Evolutionary conservation across 148 eudicot genomes (phyloP).

Genomic region (Rheum nobile): DNA sequence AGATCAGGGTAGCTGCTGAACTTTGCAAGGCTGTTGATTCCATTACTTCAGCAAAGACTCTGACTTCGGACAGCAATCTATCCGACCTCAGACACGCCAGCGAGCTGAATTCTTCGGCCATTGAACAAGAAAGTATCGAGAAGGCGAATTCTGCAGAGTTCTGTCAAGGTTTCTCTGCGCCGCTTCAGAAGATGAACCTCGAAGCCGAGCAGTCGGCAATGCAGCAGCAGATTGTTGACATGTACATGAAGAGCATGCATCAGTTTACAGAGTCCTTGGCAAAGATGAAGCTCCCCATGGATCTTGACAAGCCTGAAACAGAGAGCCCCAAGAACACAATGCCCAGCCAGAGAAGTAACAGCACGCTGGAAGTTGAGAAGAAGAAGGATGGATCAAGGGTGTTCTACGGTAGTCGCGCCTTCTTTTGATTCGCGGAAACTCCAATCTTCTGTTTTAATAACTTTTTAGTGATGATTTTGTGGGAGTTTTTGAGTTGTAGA

Average conservation of each 20-base stretch:
- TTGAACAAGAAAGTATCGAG: conserved; percentile 11
- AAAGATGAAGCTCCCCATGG: conserved; percentile 81
- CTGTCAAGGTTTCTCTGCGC: conserved; percentile 21
- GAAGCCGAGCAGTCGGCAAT: conserved; percentile 58
- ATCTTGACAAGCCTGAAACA: conserved; percentile 25
- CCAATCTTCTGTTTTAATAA: not conserved
- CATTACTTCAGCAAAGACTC: not conserved
- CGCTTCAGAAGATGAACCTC: conserved; percentile 16
- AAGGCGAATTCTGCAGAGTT: conserved; percentile 6
- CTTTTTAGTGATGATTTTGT: not conserved
- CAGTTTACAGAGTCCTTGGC: conserved; percentile 70
- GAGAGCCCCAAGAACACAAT: conserved; percentile 14
- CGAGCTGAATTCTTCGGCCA: not conserved
- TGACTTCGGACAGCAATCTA: not conserved
- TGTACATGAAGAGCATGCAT: conserved; percentile 81
- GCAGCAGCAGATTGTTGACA: conserved; percentile 78
- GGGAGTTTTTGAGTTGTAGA: not conserved
- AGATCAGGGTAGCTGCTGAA: conserved; percentile 7
- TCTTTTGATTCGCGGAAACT: conserved; percentile 27
- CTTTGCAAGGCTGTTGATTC: not conserved
- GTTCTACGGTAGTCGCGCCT: conserved; percentile 78
- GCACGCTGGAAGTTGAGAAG: conserved; percentile 29
- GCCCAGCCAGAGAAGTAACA: not conserved
- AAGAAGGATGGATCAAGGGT: conserved; percentile 57
- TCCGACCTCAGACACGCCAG: not conserved